Evolutionary conservation across 306 rosid genomes (phyloP), one percentile per base, ranked within the genome.

Genomic region (Pueraria montana): DNA sequence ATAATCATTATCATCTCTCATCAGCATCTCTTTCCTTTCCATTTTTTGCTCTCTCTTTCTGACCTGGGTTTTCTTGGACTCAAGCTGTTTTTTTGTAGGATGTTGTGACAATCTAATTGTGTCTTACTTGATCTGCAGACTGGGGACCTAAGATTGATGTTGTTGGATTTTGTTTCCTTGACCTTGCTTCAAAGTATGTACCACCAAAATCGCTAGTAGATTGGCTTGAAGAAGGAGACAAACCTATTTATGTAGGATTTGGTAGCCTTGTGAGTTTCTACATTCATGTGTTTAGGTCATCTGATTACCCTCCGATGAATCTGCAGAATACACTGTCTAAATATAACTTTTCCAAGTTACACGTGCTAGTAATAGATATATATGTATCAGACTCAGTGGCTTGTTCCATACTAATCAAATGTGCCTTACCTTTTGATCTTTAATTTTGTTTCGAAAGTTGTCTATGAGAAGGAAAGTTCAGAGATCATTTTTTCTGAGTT

Each of bases 141-240:
- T 95, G 98, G 98, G 98, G 98, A 5, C 87, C 91, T n/a, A 91
- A 87, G 23, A 89, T 91, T 85, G 98, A 95, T 53, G 93, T 95
- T 3, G 98, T 95, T 84, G 98, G 98, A 76, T 95, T 95, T 83
- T 95, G 98, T 92, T 95, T 95, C 88, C 98, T 95, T 81, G 98
- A 95, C 86, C 97, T 95, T 84, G 98, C 97, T 78, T 93, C 98
- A 72, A 89, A 85, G 68, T 93, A 91, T 84, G 89, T 88, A 83
- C 98, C 98, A n/a, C 95, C 94, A 5, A 81, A 85, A 59, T 72
- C 90, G 11, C 93, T 95, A 30, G 90, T 87, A 76, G 86, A 89
- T 82, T 95, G 98, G 98, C 95, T 95, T 80, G 85, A 84, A 84
- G 92, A 85, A 76, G 98, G 98, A 66, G 77, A 84, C 49, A 77